Evolutionary conservation across 371 early-diverging fungal genomes (phyloP).

Genomic region (Rhizopus sp.): DNA sequence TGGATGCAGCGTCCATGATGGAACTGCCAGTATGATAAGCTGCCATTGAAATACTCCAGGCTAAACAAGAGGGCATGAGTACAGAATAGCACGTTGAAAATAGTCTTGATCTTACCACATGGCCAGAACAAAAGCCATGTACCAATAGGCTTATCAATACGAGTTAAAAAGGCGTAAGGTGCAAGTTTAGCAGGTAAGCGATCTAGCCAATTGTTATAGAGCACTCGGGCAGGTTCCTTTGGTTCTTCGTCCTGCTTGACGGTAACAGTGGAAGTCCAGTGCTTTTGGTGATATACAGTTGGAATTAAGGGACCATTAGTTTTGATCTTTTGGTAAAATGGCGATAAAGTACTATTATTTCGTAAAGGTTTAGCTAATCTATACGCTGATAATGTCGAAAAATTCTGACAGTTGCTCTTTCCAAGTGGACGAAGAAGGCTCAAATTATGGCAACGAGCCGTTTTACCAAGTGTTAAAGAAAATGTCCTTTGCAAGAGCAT

Average conservation of each 20-base stretch:
- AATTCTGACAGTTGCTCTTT: background rate
- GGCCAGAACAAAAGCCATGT: conserved; percentile 92
- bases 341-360: background rate
- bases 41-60: conserved; percentile 85
- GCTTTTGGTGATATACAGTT: conserved; percentile 11
- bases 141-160: conserved; percentile 92
- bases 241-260: conserved; percentile 9
- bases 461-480: background rate
- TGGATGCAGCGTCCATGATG: conserved; percentile 52
- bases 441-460: background rate
- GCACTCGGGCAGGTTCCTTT: conserved; percentile 3
- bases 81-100: background rate
- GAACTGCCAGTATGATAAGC: conserved; percentile 61
- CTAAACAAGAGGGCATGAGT: conserved; percentile 28
- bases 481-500: background rate
- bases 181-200: conserved; percentile 47
- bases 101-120: conserved; percentile 55
- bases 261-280: conserved; percentile 6
- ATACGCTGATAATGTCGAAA: background rate
- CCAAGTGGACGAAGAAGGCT: background rate
- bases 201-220: conserved; percentile 48
- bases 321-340: background rate
- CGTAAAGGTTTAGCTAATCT: background rate
- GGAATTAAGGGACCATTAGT: background rate
- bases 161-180: conserved; percentile 76